phyloP scores from a whole-genome alignment of 2,329 filamentous ascomycete species.

The Bertia moriformis region DNA sequence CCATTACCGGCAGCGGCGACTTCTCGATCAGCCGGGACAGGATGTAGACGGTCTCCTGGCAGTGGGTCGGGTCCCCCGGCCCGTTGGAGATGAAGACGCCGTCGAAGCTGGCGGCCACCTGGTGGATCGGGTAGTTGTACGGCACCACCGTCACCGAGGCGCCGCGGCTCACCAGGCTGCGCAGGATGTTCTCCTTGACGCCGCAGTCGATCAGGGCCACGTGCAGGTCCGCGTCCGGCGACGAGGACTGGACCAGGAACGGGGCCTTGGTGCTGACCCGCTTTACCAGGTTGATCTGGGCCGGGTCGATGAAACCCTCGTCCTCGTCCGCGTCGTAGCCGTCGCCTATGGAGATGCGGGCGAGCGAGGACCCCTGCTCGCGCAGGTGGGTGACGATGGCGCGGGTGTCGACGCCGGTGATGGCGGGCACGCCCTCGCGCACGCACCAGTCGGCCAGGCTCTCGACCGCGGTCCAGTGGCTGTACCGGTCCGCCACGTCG shows the following conservation, averaged over 20 bases:
- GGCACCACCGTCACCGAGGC: slow-evolving; percentile 89
- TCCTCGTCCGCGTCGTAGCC: slow-evolving; percentile 98
- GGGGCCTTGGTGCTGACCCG: slow-evolving; percentile 96
- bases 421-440: slow-evolving; percentile 86
- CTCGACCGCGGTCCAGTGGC: slow-evolving; percentile 97
- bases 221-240: slow-evolving; percentile 70
- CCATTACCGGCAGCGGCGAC: slow-evolving; percentile 85
- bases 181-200: slow-evolving; percentile 99
- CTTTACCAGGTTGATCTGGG: slow-evolving; percentile 91
- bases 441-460: slow-evolving; percentile 87
- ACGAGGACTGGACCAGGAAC: slow-evolving; percentile 87
- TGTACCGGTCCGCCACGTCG: slow-evolving; percentile 85
- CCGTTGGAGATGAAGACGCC: slow-evolving; percentile 99
- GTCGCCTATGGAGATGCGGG: slow-evolving; percentile 85
- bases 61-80: slow-evolving; percentile 93
- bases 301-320: slow-evolving; percentile 86
- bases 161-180: slow-evolving; percentile 80
- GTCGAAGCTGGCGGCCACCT: slow-evolving; percentile 93
- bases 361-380: slow-evolving; percentile 90
- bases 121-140: slow-evolving; percentile 94
- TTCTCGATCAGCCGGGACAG: slow-evolving; percentile 79
- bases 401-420: slow-evolving; percentile 91
- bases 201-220: slow-evolving; percentile 93
- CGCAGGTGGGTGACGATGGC: slow-evolving; percentile 90
- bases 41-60: slow-evolving; percentile 86